Base-by-base conservation (phyloP, 495 filamentous ascomycete species). In the Articulospora tetracladia region DNA sequence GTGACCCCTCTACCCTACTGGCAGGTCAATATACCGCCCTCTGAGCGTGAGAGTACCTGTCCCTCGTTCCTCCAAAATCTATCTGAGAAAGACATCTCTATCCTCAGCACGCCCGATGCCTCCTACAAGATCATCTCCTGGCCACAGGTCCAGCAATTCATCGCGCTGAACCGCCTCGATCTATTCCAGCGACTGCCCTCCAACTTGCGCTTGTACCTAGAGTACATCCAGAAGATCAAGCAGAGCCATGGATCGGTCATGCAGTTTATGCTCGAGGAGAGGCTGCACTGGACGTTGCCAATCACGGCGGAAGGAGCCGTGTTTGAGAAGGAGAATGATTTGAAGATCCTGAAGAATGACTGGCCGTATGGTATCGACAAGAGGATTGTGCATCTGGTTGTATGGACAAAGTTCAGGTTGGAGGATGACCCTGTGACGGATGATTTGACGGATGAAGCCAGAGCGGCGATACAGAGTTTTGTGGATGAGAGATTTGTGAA, bases 291-390 rank as follows among this genome's bases (percentile, higher is more conserved):
- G 91, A 66, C 67, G 1, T 34, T 59, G 11, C 75, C 78, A 0
- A 61, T 78, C 34, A 62, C 58, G 32, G 62, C 77, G 0, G 59
- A 64, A 23, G 73, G 71, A 10, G 62, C 50, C 28, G 74, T 76
- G 13, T 80, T 83, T 61, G 72, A 77, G 65, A 62, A 67, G 15
- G 87, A 86, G 53, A 20, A 11, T 10, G 88, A 95, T 65, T 69
- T 88, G 67, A 89, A 86, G 61, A 84, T 93, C 39, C 70, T 95
- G 20, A 83, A 83, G 73, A 96, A 96, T 67, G 91, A 96, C 77
- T 96, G 91, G 90, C 92, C 92, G 2, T 96, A 96, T 64, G 91
- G 90, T 0, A 75, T 95, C 55, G 89, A 92, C 59, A 64, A 75
- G 30, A 77, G 77, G 57, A 91, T 96, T 55, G 83, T 91, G 10